Conservation (phyloP, 108 stramenopile genomes). For the Phaeodactylum tricornutum region DNA sequence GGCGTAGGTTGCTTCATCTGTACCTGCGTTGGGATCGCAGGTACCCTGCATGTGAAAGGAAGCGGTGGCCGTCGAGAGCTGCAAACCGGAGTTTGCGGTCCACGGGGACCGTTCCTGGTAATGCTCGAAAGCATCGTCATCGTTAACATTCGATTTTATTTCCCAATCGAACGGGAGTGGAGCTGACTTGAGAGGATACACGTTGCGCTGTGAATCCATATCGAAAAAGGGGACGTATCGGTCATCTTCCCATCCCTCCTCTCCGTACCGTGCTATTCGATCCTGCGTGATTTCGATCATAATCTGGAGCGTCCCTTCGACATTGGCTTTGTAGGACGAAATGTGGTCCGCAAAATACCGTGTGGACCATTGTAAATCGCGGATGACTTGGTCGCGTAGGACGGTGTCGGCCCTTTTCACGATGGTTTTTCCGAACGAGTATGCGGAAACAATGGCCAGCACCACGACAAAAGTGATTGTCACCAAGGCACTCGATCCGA, state of each 20-base stretch:
- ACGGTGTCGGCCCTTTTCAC: slow-evolving; percentile 2
- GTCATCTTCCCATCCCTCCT: slow-evolving; percentile 17
- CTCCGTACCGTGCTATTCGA: slow-evolving; percentile 36
- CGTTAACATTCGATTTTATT: slow-evolving; percentile 24
- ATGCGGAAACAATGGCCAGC: slow-evolving; percentile 16
- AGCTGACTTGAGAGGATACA: slow-evolving; percentile 13
- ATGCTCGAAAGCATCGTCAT: slow-evolving; percentile 25
- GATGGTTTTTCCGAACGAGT: slow-evolving; percentile 18
- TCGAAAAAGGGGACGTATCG: slow-evolving; percentile 32
- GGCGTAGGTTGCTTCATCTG: slow-evolving; percentile 18
- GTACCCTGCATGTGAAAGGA: slow-evolving; percentile 28
- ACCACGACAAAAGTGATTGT: slow-evolving; percentile 26
- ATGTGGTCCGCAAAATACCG: not conserved
- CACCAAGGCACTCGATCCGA: slow-evolving; percentile 27
- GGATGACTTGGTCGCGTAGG: not conserved
- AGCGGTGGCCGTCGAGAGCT: slow-evolving; percentile 23
- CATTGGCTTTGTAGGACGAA: not conserved
- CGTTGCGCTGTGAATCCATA: slow-evolving; percentile 1
- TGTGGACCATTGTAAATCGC: slow-evolving; percentile 1
- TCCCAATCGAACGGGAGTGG: slow-evolving; percentile 38
- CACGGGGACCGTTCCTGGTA: slow-evolving; percentile 5
- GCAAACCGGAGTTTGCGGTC: slow-evolving; percentile 1
- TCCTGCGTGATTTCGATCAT: slow-evolving; percentile 27
- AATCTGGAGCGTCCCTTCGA: slow-evolving; percentile 5
- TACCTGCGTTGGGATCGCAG: slow-evolving; percentile 28